Conservation (phyloP, 768 basidiomycete species). For the Termitomyces sp. region DNA sequence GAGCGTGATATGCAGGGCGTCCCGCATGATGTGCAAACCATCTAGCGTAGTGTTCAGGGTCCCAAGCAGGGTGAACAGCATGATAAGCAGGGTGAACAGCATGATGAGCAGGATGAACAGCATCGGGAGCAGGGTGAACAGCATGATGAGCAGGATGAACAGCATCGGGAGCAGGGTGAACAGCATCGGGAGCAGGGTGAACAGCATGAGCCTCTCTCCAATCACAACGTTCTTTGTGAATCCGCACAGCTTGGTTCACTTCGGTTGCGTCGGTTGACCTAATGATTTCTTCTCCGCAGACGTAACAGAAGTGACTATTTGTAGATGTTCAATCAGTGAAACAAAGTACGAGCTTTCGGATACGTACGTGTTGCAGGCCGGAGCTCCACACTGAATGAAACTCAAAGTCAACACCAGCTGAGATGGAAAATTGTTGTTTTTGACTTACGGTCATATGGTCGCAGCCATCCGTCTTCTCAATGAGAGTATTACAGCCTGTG, state of each 20-base stretch:
- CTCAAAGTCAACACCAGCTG: background rate
- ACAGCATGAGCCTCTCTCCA: background rate
- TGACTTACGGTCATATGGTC: constrained; percentile 52
- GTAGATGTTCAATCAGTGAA: background rate
- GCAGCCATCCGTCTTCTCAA: constrained; percentile 47
- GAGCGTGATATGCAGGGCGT: too few relatives aligned
- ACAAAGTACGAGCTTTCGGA: background rate
- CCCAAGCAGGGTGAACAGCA: background rate
- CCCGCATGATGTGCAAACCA: too few relatives aligned
- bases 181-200: too few relatives aligned
- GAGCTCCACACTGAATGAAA: constrained; percentile 41
- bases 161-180: too few relatives aligned
- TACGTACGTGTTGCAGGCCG: constrained; percentile 47
- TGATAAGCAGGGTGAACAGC: background rate
- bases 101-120: too few relatives aligned
- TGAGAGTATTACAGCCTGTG: constrained; percentile 40
- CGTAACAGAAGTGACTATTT: constrained; percentile 45
- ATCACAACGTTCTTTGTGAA: background rate
- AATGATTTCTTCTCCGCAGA: constrained; percentile 42
- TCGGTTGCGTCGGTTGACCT: background rate
- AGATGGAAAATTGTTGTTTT: background rate
- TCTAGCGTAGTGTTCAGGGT: background rate
- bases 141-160: too few relatives aligned
- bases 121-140: too few relatives aligned
- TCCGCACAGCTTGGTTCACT: background rate